phyloP scores from a whole-genome alignment of 2,329 filamentous ascomycete species.

The Paramyrothecium roridum region DNA sequence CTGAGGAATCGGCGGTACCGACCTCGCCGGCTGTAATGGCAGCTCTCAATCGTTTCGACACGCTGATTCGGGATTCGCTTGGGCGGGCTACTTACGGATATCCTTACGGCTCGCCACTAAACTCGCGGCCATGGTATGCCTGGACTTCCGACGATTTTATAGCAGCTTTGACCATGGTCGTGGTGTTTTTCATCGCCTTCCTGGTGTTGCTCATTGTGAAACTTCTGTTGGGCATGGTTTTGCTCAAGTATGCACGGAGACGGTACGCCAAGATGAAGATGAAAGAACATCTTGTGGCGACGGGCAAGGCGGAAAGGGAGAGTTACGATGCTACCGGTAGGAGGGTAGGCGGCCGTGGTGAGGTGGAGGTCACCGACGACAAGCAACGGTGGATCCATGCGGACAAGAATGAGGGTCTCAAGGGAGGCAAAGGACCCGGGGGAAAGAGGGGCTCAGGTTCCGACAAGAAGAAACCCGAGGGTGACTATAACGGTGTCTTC shows the following conservation, averaged over 20 bases:
- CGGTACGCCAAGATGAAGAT: constrained; percentile 80
- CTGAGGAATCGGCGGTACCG: constrained; percentile 58
- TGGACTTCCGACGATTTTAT: constrained; percentile 72
- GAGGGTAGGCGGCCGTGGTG: constrained; percentile 76
- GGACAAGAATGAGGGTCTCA: constrained; percentile 73
- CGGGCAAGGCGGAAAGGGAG: constrained; percentile 45
- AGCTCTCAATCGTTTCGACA: constrained; percentile 75
- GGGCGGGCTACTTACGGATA: constrained; percentile 69
- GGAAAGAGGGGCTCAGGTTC: constrained; percentile 47
- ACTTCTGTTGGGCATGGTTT: constrained; percentile 80
- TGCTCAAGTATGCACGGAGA: constrained; percentile 75
- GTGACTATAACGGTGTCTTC: constrained; percentile 61
- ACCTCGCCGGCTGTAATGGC: constrained; percentile 73
- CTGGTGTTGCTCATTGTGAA: constrained; percentile 82
- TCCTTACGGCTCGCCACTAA: constrained; percentile 37
- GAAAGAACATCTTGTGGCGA: constrained; percentile 52
- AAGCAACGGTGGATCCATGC: constrained; percentile 81
- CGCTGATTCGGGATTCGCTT: constrained; percentile 70
- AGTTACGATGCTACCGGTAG: constrained; percentile 68
- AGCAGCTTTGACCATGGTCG: constrained; percentile 74
- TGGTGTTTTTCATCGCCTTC: constrained; percentile 83
- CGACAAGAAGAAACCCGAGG: constrained; percentile 42
- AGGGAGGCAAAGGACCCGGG: constrained; percentile 48
- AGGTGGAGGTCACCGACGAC: constrained; percentile 86
- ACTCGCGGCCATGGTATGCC: constrained; percentile 42